Conservation (phyloP, 1,139 yeast species). For the Kodamaea anthophila region DNA sequence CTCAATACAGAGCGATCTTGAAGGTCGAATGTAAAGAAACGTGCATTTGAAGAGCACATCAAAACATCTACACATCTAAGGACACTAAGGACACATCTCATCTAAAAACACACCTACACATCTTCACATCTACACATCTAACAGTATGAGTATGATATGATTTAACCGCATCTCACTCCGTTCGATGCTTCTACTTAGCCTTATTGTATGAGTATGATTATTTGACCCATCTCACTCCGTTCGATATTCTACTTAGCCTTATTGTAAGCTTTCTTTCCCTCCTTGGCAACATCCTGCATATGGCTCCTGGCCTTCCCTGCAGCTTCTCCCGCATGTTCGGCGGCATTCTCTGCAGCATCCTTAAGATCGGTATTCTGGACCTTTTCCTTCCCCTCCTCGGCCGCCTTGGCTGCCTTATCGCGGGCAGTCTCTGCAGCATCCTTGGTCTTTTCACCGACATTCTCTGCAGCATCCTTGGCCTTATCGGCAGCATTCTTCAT, state of each 20-base stretch:
- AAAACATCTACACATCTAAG: no score
- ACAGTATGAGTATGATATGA: no score
- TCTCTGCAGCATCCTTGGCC: conserved; percentile 17
- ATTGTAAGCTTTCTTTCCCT: conserved; percentile 3
- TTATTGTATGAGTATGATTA: no score
- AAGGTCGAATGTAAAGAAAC: no score
- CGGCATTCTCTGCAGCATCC: conserved; percentile 2
- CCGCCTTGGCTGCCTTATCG: conserved; percentile 27
- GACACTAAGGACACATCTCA: no score
- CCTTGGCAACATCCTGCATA: conserved; percentile 6
- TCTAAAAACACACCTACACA: no score
- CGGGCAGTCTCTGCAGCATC: conserved; percentile 11
- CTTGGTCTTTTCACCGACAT: conserved; percentile 2
- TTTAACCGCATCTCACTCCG: no score
- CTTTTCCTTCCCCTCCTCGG: conserved; percentile 28
- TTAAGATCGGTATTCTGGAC: conserved; percentile 7
- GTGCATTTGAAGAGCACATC: no score
- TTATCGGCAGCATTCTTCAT: conserved; percentile 29
- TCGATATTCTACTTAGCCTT: conserved; percentile 1
- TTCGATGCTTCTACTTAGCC: no score
- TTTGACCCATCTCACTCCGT: no score
- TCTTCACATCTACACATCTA: no score
- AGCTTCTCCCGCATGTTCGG: conserved; percentile 4
- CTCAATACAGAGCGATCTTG: no score
- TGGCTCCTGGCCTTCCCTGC: conserved; percentile 3